Evolutionary conservation across 2,329 filamentous ascomycete species (phyloP), one percentile per base, ranked within the genome.

Genomic region (Botrytis sinoallii): DNA sequence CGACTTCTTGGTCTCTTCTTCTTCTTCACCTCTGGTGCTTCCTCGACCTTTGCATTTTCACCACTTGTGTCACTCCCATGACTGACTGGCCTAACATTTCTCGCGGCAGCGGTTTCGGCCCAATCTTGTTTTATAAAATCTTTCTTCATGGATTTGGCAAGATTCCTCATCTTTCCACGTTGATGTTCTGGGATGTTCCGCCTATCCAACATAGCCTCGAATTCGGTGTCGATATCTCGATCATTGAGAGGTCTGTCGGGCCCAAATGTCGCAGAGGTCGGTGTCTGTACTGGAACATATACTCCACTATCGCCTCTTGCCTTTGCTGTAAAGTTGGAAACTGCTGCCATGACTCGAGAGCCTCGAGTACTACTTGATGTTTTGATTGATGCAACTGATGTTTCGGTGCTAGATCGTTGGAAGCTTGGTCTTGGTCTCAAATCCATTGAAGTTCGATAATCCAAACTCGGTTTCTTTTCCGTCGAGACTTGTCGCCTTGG

Each of bases 121-220:
- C 93, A 93, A 81, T 98, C 93, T 81, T 97, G 95, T 71, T 92
- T 91, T 79, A 98, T 94, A 79, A 99, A 97, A 80, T 98, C 95
- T 81, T 94, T 93, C 84, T 99, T 99, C 85, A 98, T 95, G 52
- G 93, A 92, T 77, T 93, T 88, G 76, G 93, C 94, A 75, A 99
- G 85, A 73, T 91, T 95, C 64, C 95, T 89, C 94, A 99, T 98
- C 84, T 97, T 97, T 82, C 95, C 94, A 72, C 95, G 88, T 86
- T 97, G 94, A 76, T 97, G 93, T 80, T 97, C 93, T 4, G 95
- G 95, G 72, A 98, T 97, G 79, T 98, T 97, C 76, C 95, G 89
- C 29, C 95, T 90, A 81, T 97, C 94, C 82, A 97, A 82, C 82
- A 89, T 86, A 4, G 87, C 88, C 78, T 91, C 88, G 66, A 90